phyloP scores from a whole-genome alignment of 2,329 filamentous ascomycete genomes.

The Xylaria sp. region DNA sequence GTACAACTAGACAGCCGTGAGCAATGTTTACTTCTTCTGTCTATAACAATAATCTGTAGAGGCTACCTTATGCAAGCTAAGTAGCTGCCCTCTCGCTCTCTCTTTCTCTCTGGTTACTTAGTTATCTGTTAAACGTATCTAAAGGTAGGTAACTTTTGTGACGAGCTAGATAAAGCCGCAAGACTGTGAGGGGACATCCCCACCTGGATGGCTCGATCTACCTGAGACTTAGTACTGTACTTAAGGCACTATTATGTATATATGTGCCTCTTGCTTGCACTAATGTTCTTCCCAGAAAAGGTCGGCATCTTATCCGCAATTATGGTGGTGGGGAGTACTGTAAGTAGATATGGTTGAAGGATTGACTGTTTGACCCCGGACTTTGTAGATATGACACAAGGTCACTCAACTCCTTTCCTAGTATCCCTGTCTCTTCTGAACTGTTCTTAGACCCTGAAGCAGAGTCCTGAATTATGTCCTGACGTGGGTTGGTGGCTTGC shows the following conservation, averaged over 20 bases:
- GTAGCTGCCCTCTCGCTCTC: neutral
- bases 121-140: neutral
- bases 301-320: conserved; percentile 2
- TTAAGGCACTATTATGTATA: too few relatives aligned
- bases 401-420: neutral
- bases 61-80: neutral
- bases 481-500: too few relatives aligned
- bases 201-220: neutral
- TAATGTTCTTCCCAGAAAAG: neutral
- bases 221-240: neutral
- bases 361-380: neutral
- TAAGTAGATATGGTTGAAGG: neutral
- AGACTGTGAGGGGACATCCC: neutral
- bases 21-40: neutral
- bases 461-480: too few relatives aligned
- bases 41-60: too few relatives aligned
- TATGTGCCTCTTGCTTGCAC: neutral
- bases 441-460: neutral
- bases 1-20: neutral
- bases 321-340: neutral
- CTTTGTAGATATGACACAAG: neutral
- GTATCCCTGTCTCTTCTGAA: neutral
- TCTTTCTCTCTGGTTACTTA: neutral
- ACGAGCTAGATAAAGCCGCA: neutral
- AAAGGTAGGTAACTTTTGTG: neutral